Evolutionary conservation across 2,329 filamentous ascomycete genomes (phyloP), one percentile per base, ranked within the genome.

Genomic region (Pyrenochaeta sp.): DNA sequence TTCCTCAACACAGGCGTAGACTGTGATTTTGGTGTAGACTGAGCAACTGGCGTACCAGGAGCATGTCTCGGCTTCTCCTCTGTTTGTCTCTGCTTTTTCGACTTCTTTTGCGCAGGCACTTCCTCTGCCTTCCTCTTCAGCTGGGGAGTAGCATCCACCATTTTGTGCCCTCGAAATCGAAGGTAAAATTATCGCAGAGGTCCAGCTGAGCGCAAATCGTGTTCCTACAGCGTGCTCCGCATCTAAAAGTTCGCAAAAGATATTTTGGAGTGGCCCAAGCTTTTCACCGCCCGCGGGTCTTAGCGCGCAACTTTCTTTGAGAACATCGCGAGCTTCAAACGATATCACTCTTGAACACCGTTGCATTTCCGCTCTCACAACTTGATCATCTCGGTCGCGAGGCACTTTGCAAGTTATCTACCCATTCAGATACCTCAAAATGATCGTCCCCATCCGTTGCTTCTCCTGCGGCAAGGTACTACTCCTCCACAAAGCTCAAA

Each of bases 371-470:
- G 44, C 42, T 24, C 40, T 43, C 36, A 3, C 32, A 46, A 13
- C 30, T 30, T 25, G 19, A 22, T 32, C 36, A 25, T 7, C 22
- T n/a, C 48, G 24, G 37, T 54, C 55, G 59, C 52, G 27, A 46
- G 45, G 13, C 32, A 48, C n/a, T 10, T 12, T 15, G 1, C 39
- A 30, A 19, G 22, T 8, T n/a, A 6, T 2, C 24, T 40, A 30
- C 5, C 4, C 15, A 32, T 28, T 1, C 12, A 25, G n/a, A 50
- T 44, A 28, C 59, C 48, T 67, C 82, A 90, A 81, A 56, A 99
- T 99, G 95, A 99, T 99, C 81, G 98, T 99, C 69, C 95, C 95
- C 2, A 92, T 99, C 67, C 92, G 95, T 69, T 99, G 95, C 83
- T 99, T 99, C 82, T 98, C 95, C 57, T 99, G 95, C 80, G 95